A percentile compares a stretch with the other conserved stretches of the same genome.
These are phyloP conservation scores for Myxozyma sirexii DNA, from an alignment of 805 yeast species.

Conservation along the genomic window DNA sequence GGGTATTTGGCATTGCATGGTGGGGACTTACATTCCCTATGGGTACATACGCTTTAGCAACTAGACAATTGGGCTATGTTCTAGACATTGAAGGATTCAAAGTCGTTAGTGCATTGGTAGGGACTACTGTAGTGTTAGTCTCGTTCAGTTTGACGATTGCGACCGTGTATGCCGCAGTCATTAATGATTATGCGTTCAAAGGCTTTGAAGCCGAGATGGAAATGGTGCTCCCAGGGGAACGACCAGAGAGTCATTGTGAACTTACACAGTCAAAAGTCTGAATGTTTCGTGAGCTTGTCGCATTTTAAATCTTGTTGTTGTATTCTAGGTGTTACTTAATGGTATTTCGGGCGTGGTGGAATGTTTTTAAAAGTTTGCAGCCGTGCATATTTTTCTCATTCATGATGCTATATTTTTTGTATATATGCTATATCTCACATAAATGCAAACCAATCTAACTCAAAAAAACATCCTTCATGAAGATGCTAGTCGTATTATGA, in stretches of 20 bases:
- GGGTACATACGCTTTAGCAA: constrained; percentile 75
- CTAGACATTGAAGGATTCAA: constrained; percentile 60
- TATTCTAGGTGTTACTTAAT: no score
- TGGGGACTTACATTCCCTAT: constrained; percentile 92
- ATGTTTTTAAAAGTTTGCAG: no score
- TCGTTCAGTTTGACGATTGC: constrained; percentile 19
- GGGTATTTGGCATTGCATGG: constrained; percentile 55
- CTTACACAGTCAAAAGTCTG: neutral
- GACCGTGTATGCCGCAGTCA: constrained; percentile 18
- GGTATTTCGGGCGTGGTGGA: no score
- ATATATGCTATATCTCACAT: no score
- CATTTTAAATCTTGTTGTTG: no score
- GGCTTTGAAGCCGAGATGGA: constrained; percentile 14
- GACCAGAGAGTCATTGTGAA: neutral
- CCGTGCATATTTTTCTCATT: no score
- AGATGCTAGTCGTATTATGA: neutral
- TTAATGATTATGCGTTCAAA: constrained; percentile 15
- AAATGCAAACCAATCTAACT: no score
- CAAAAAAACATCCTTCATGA: neutral
- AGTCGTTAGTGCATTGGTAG: constrained; percentile 65
- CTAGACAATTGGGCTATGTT: constrained; percentile 52
- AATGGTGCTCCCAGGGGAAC: neutral
- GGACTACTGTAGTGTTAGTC: constrained; percentile 51
- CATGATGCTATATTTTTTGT: no score
- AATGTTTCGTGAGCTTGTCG: no score